Percentiles rank a stretch among this genome's conserved stretches.
Evolutionary conservation across 2,329 filamentous ascomycete genomes (phyloP).

Genomic region (Botrytis sinoallii): DNA sequence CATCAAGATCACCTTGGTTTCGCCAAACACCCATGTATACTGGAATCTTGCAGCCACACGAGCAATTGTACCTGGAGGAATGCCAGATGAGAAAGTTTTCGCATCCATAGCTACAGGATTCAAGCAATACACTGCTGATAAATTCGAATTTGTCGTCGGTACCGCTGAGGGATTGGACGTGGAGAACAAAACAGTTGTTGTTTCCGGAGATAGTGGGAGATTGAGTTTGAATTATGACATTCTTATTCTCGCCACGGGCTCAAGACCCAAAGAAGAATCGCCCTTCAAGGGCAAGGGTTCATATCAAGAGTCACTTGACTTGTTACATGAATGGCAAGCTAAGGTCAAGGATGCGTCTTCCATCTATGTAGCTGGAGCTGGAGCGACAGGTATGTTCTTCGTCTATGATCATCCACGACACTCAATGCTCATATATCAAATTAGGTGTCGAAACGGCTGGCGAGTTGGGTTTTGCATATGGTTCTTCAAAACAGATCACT

Average conservation of each 20-base stretch:
- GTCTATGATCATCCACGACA: background rate
- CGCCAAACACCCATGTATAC: conserved; percentile 49
- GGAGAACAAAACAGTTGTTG: conserved; percentile 42
- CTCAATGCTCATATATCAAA: background rate
- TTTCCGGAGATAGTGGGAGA: conserved; percentile 39
- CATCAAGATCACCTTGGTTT: conserved; percentile 53
- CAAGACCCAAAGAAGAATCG: conserved; percentile 43
- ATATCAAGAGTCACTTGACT: conserved; percentile 35
- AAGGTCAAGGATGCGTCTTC: conserved; percentile 28
- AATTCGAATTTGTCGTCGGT: conserved; percentile 53
- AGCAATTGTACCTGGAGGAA: conserved; percentile 43
- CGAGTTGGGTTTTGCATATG: conserved; percentile 37
- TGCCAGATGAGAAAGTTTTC: conserved; percentile 44
- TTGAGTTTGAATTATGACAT: conserved; percentile 45
- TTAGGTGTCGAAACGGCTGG: conserved; percentile 36
- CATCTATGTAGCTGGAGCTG: conserved; percentile 36
- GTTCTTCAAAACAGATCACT: conserved; percentile 33
- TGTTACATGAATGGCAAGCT: conserved; percentile 27
- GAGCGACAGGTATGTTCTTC: conserved; percentile 31
- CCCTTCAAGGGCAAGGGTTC: conserved; percentile 49
- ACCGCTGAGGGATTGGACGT: conserved; percentile 46
- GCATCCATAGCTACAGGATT: conserved; percentile 44
- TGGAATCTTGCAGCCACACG: conserved; percentile 49
- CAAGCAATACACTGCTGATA: conserved; percentile 44
- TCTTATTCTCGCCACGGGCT: conserved; percentile 54